A percentile compares a stretch with the other conserved stretches of the same genome.
Conservation (phyloP, 1,284 basidiomycete species). For the Gymnopus androsaceus region DNA sequence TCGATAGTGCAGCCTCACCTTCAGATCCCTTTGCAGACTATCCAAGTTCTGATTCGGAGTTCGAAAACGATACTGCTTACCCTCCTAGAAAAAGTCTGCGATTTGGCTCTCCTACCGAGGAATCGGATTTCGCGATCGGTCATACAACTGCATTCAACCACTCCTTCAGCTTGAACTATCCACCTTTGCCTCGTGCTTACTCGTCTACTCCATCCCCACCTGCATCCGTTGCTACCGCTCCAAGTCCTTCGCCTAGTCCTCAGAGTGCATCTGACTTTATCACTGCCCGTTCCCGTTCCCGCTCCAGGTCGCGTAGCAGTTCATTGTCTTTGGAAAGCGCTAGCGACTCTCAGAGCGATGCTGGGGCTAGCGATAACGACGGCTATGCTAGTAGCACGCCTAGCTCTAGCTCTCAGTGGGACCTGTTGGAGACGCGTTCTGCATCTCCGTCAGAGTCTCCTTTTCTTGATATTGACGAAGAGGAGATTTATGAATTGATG, state of each 20-base stretch:
- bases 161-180: neutral
- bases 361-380: neutral
- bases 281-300: neutral
- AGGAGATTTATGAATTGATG: no score
- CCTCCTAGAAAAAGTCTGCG: neutral
- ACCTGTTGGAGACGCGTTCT: neutral
- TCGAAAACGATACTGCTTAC: neutral
- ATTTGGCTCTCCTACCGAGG: no score
- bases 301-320: neutral
- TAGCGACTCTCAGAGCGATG: neutral
- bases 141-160: neutral
- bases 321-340: neutral
- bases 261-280: neutral
- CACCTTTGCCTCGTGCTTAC: neutral
- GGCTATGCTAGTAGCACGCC: neutral
- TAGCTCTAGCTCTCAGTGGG: constrained; percentile 1
- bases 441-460: no score
- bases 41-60: neutral
- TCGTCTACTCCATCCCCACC: neutral
- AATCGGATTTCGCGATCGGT: no score
- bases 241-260: neutral
- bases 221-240: neutral
- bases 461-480: no score
- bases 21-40: neutral
- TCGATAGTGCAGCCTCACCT: neutral